Evolutionary conservation across 805 yeast genomes (phyloP).

Genomic region (Schwanniomyces occidentalis): DNA sequence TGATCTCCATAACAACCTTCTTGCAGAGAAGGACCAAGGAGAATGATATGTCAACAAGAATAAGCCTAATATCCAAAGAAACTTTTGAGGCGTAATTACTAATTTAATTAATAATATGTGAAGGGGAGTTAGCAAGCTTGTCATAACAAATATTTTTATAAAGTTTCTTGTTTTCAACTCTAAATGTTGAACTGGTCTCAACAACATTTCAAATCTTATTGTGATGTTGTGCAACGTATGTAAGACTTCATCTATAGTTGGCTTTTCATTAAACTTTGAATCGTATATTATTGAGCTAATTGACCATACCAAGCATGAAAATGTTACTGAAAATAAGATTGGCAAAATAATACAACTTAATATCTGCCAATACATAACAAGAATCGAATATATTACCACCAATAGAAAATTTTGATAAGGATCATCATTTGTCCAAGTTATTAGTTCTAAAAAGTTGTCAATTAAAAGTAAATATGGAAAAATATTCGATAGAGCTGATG

Average conservation of each 20-base stretch:
- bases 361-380: conserved; percentile 45
- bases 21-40: conserved; percentile 46
- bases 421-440: conserved; percentile 59
- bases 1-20: conserved; percentile 53
- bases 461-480: conserved; percentile 49
- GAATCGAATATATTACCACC: conserved; percentile 36
- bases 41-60: conserved; percentile 46
- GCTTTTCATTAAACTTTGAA: conserved; percentile 43
- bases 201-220: conserved; percentile 39
- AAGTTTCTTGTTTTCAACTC: conserved; percentile 26
- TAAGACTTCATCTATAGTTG: conserved; percentile 54
- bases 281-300: conserved; percentile 43
- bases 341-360: conserved; percentile 41
- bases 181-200: conserved; percentile 39
- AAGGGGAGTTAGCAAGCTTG: conserved; percentile 43
- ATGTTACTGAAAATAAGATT: conserved; percentile 29
- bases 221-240: conserved; percentile 48
- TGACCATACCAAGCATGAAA: conserved; percentile 47
- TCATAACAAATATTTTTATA: conserved; percentile 28
- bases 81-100: conserved; percentile 32
- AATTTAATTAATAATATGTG: conserved; percentile 37
- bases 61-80: conserved; percentile 38
- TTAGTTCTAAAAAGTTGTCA: conserved; percentile 43
- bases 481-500: conserved; percentile 46
- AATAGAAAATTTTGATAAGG: conserved; percentile 47